Percentiles rank a stretch among this genome's conserved stretches.
These are phyloP conservation scores for Biscogniauxia sp. DNA, from an alignment of 2,329 filamentous ascomycete genomes.

Conservation along the genomic window DNA sequence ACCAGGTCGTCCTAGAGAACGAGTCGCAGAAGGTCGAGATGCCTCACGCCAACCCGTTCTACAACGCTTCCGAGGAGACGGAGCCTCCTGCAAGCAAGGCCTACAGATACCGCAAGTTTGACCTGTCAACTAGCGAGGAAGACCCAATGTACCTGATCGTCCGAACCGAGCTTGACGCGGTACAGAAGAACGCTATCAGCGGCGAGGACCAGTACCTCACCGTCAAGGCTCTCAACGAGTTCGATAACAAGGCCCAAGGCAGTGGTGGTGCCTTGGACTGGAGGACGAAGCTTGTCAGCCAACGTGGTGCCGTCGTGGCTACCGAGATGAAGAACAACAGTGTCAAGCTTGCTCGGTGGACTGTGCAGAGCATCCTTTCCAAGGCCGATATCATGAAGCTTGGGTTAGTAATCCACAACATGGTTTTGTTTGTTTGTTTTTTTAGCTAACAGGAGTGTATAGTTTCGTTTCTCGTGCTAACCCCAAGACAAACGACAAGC, in stretches of 20 bases:
- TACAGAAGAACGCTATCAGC: conserved; percentile 90
- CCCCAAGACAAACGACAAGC: conserved; percentile 88
- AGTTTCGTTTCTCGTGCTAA: conserved; percentile 95
- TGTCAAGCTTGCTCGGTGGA: conserved; percentile 98
- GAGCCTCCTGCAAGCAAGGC: conserved; percentile 93
- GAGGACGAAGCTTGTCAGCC: conserved; percentile 89
- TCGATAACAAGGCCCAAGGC: conserved; percentile 96
- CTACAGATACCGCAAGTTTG: conserved; percentile 98
- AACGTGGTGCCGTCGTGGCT: conserved; percentile 94
- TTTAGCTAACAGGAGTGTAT: conserved; percentile 34
- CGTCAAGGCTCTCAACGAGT: conserved; percentile 97
- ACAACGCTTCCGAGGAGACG: conserved; percentile 88
- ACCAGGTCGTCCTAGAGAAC: conserved; percentile 88
- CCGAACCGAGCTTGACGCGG: conserved; percentile 90
- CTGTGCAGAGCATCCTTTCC: conserved; percentile 92
- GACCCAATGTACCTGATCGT: conserved; percentile 92
- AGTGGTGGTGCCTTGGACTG: conserved; percentile 94
- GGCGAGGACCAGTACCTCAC: conserved; percentile 89
- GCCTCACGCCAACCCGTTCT: conserved; percentile 91
- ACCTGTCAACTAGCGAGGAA: conserved; percentile 91
- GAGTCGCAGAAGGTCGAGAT: conserved; percentile 78
- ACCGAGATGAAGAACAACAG: conserved; percentile 99
- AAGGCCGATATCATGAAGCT: conserved; percentile 99
- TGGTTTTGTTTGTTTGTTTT: neutral
- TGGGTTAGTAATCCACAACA: conserved; percentile 59